Conservation (phyloP, 2,329 filamentous ascomycete genomes). For the Teratosphaeria nubilosa region DNA sequence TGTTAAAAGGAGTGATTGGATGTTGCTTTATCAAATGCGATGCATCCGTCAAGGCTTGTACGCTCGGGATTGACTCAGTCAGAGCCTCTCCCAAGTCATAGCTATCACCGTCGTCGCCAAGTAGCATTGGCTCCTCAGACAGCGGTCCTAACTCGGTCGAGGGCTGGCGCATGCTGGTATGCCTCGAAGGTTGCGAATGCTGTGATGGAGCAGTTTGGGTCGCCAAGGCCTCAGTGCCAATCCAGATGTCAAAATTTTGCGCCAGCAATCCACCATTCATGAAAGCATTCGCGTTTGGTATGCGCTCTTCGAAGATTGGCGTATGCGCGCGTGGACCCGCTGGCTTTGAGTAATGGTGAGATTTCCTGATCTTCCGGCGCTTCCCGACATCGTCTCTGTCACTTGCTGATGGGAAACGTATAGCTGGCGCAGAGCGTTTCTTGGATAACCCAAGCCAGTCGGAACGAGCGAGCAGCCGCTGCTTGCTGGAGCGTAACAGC, state of each 20-base stretch:
- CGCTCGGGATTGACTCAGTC: not conserved
- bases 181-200: conserved; percentile 5
- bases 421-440: conserved; percentile 13
- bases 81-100: conserved; percentile 4
- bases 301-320: conserved; percentile 13
- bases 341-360: conserved; percentile 3
- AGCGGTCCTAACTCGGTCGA: conserved; percentile 16
- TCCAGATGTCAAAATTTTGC: conserved; percentile 19
- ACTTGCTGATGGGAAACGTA: conserved; percentile 12
- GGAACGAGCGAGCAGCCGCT: conserved; percentile 15
- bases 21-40: not conserved
- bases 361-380: conserved; percentile 17
- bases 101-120: conserved; percentile 16
- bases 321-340: conserved; percentile 4
- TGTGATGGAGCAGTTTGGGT: conserved; percentile 17
- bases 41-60: not conserved
- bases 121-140: conserved; percentile 24
- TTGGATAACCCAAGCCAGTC: conserved; percentile 24
- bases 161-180: conserved; percentile 14
- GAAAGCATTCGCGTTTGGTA: conserved; percentile 3
- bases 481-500: conserved; percentile 12
- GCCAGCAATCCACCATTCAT: conserved; percentile 19
- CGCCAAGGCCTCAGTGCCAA: conserved; percentile 23
- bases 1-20: not conserved
- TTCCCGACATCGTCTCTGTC: conserved; percentile 20